Evolutionary conservation across 495 filamentous ascomycete species (phyloP).

Genomic region (Letharia columbiana): DNA sequence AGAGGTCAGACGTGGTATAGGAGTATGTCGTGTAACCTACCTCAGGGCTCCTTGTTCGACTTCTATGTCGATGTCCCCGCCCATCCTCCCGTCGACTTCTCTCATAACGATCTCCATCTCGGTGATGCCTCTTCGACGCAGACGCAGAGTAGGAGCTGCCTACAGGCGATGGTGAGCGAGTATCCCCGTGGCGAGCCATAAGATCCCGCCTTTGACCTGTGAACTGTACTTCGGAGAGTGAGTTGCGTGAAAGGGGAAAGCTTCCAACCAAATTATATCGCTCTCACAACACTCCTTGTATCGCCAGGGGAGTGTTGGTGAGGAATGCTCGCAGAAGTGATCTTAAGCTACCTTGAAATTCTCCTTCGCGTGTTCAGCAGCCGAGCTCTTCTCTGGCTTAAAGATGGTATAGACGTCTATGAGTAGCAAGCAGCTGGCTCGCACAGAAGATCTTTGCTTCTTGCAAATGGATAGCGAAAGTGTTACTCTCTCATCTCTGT

Average conservation of each 20-base stretch:
- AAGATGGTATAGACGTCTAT: neutral
- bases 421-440: neutral
- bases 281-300: neutral
- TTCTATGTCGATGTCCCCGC: conserved; percentile 49
- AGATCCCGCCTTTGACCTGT: conserved; percentile 55
- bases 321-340: neutral
- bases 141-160: conserved; percentile 75
- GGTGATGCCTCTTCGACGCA: conserved; percentile 60
- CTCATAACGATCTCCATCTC: conserved; percentile 70
- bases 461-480: neutral
- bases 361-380: neutral
- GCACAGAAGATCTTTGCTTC: neutral
- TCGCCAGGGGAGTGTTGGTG: conserved; percentile 7
- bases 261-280: neutral
- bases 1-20: conserved; percentile 4
- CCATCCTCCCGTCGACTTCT: conserved; percentile 55
- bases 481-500: neutral
- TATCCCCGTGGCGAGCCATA: conserved; percentile 86
- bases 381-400: neutral
- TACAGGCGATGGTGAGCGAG: conserved; percentile 94
- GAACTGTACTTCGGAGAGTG: conserved; percentile 47
- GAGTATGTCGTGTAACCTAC: conserved; percentile 38
- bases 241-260: neutral
- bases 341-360: neutral
- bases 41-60: conserved; percentile 62